A percentile compares a stretch with the other conserved stretches of the same genome.
Evolutionary conservation across 192 early-diverging fungal species (phyloP).

Genomic region (Podila clonocystis): DNA sequence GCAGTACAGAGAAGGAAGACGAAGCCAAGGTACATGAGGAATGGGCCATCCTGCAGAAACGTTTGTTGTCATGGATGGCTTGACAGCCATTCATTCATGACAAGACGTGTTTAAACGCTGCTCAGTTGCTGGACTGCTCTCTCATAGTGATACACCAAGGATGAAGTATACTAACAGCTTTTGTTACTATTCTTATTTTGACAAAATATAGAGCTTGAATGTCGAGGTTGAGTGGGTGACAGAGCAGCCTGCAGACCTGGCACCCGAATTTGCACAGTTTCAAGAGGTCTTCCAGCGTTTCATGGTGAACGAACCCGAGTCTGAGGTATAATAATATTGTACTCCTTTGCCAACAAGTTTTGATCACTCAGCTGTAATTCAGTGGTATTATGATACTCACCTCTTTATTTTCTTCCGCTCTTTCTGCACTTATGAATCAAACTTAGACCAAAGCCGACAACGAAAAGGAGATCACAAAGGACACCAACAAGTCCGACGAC

Average conservation of each 20-base stretch:
- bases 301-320: conserved; percentile 35
- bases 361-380: too few species aligned
- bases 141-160: background rate
- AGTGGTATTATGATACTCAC: too few species aligned
- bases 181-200: background rate
- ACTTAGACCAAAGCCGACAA: conserved; percentile 15
- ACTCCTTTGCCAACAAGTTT: too few species aligned
- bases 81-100: too few species aligned
- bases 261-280: conserved; percentile 54
- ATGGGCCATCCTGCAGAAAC: background rate
- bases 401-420: too few species aligned
- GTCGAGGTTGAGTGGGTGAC: conserved; percentile 44
- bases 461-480: conserved; percentile 17
- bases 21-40: conserved; percentile 9
- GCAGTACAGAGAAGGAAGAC: background rate
- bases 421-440: background rate
- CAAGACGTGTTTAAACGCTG: too few species aligned
- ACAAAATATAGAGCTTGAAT: conserved; percentile 18
- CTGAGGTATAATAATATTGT: conserved; percentile 32
- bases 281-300: conserved; percentile 57
- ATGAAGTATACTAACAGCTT: conserved; percentile 1
- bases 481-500: conserved; percentile 27
- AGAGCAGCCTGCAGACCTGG: conserved; percentile 34
- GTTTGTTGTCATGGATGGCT: too few species aligned
- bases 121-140: background rate